Evolutionary conservation across 2,329 filamentous ascomycete genomes (phyloP), one percentile per base, ranked within the genome.

Genomic region (Rhytidhysteron rufulum): DNA sequence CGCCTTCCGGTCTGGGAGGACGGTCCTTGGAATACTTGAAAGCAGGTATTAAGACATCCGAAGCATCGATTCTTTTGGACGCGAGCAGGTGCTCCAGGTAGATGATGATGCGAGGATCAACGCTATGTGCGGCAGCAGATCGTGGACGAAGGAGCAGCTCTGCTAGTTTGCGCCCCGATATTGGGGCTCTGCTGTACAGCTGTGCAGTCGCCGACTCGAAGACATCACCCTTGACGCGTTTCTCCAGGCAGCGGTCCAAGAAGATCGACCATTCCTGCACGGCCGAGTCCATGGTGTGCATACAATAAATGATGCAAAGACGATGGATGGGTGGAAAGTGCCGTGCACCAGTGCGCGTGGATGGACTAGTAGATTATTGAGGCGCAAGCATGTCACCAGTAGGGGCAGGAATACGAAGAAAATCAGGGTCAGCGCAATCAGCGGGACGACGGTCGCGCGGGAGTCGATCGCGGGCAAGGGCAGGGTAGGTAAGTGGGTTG

Each of bases 21-120:
- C 57, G 55, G 35, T 65, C 62, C 36, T 59, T 58, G 29, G 63
- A 66, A 42, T 50, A 61, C 29, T 57, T 45, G 44, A 64, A 64
- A 3, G 60, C 52, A 5, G 60, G 41, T 18, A 49, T 32, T 1
- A 67, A 49, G 6, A 65, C 53, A 31, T 67, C 62, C 11, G 62
- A 56, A 6, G 62, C 57, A 37, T 66, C 57, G 13, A 67, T 39
- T 41, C 54, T 57, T 34, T 56, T 60, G 31, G 55, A 30, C 6
- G 57, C 52, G 25, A 67, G 45, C 21, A 66, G 44, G 21, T 55
- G 53, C 45, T 67, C 64, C 20, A 60, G 43, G 41, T 64, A 66
- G 38, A 60, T 41, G 37, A 62, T 38, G 16, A 63, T 49, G 8
- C 62, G 55, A 13, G 62, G 62, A 45, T 69, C 66, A 27, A 63